Evolutionary conservation across 768 basidiomycete species (phyloP).

Genomic region (Pleurotus eryngii): DNA sequence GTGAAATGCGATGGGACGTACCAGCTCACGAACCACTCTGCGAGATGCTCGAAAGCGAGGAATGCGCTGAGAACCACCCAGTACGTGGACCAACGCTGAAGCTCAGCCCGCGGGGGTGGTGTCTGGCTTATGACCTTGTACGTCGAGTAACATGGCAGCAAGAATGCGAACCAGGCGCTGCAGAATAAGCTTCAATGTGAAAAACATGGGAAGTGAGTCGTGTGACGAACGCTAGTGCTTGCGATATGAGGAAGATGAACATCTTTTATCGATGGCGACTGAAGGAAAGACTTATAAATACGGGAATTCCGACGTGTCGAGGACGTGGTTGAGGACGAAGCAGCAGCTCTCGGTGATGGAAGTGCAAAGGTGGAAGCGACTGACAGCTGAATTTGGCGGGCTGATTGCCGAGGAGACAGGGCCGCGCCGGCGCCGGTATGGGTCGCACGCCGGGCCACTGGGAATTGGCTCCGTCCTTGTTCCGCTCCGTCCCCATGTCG

Average conservation of each 20-base stretch:
- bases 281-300: no score
- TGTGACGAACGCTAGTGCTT: conserved; percentile 40
- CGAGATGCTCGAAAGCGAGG: conserved; percentile 58
- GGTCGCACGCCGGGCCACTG: conserved; percentile 1
- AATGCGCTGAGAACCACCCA: conserved; percentile 63
- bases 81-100: conserved; percentile 58
- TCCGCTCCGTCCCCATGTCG: not conserved
- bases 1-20: conserved; percentile 24
- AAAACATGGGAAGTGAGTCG: not conserved
- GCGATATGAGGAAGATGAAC: conserved; percentile 48
- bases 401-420: not conserved
- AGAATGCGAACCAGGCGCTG: conserved; percentile 72
- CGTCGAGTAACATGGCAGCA: conserved; percentile 60
- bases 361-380: not conserved
- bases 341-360: not conserved
- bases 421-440: not conserved
- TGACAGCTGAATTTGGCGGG: not conserved
- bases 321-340: not conserved
- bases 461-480: not conserved
- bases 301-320: no score
- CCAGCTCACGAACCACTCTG: conserved; percentile 69
- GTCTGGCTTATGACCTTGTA: conserved; percentile 62
- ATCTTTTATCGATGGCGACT: conserved; percentile 23
- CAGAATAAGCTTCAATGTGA: not conserved
- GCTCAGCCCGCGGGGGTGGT: conserved; percentile 46